Evolutionary conservation across 148 eudicot genomes (phyloP).

Genomic region (Drosera capensis): DNA sequence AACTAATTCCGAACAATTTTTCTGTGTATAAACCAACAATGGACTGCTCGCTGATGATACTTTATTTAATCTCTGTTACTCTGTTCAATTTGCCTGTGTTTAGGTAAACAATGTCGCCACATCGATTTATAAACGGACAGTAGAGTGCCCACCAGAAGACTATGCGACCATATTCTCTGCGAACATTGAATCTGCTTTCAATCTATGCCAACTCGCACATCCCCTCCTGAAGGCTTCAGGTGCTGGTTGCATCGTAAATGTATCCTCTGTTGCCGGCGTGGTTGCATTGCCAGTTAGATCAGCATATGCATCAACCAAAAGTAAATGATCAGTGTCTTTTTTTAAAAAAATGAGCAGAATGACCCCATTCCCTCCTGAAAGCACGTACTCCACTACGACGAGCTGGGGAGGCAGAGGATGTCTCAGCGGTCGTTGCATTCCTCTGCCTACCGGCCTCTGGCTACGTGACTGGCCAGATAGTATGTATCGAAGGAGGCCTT

Average conservation of each 20-base stretch:
- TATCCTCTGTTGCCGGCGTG: conserved; percentile 6
- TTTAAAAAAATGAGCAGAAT: no score
- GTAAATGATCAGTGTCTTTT: not conserved
- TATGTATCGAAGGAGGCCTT: conserved; percentile 35
- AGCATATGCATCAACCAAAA: conserved; percentile 6
- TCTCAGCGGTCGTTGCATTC: conserved; percentile 32
- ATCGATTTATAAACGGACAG: conserved; percentile 1
- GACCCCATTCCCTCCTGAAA: no score
- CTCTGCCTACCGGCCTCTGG: conserved; percentile 39
- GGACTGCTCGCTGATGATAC: not conserved
- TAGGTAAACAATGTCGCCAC: conserved; percentile 7
- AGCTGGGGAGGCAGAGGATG: conserved; percentile 31
- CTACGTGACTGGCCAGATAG: conserved; percentile 31
- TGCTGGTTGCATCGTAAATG: not conserved
- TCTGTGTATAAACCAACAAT: not conserved
- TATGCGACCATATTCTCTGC: conserved; percentile 2
- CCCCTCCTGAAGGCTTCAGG: conserved; percentile 10
- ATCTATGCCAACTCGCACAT: conserved; percentile 8
- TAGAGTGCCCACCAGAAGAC: conserved; percentile 3
- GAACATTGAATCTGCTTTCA: conserved; percentile 6
- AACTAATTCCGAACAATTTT: no score
- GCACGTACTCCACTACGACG: conserved; percentile 27
- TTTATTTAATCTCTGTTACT: not conserved
- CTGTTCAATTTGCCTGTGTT: not conserved
- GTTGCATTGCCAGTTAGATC: conserved; percentile 1